Conservation (phyloP, 768 basidiomycete species). For the Suillus clintonianus region DNA sequence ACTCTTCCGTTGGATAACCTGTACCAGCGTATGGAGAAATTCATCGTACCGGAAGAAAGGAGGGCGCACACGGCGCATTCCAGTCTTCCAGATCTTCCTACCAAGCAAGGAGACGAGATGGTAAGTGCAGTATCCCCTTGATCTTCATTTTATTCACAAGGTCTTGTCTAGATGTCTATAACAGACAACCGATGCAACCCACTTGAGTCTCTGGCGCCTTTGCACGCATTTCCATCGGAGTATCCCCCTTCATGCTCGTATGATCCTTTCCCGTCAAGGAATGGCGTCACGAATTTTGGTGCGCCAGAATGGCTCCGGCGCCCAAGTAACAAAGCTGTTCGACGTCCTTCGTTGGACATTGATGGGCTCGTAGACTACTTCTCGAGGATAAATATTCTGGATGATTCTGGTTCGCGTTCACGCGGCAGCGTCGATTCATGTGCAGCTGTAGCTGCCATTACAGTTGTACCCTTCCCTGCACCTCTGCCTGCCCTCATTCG, state of each 20-base stretch:
- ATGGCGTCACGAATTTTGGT: constrained; percentile 3
- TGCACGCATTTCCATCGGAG: constrained; percentile 22
- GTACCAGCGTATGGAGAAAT: constrained; percentile 27
- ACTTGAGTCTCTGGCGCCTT: constrained; percentile 17
- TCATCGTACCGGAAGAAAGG: constrained; percentile 20
- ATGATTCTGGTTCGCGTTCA: constrained; percentile 3
- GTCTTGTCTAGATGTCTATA: neutral
- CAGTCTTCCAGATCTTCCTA: constrained; percentile 11
- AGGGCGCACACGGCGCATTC: neutral
- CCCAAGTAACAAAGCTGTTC: neutral
- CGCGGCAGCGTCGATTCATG: neutral
- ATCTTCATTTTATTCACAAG: neutral
- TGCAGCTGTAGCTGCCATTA: constrained; percentile 14
- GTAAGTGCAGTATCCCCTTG: neutral
- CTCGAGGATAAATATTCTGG: constrained; percentile 11
- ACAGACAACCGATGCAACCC: neutral
- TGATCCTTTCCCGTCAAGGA: constrained; percentile 19
- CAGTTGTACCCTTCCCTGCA: constrained; percentile 13
- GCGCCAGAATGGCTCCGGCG: constrained; percentile 10
- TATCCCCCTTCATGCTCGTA: constrained; percentile 18
- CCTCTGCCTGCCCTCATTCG: constrained; percentile 20
- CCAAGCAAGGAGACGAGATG: constrained; percentile 12
- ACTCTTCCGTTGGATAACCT: constrained; percentile 26
- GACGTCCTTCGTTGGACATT: neutral
- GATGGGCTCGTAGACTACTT: constrained; percentile 10